phyloP scores from a whole-genome alignment of 2,329 filamentous ascomycete genomes.

The Paracoccidioides lutzii region DNA sequence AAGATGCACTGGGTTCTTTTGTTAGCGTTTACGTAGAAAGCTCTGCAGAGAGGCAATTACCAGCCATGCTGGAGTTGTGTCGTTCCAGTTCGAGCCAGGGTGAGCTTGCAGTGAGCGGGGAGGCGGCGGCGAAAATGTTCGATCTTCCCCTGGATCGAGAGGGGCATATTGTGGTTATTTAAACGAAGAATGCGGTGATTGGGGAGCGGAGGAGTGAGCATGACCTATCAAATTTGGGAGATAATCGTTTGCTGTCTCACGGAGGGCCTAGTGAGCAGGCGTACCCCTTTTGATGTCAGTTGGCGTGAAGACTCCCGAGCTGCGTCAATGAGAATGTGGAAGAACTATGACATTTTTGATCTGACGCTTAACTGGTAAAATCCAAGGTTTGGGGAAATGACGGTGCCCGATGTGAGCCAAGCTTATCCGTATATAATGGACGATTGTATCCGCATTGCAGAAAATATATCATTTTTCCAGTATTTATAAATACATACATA shows the following conservation, averaged over 20 bases:
- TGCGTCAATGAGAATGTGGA: not conserved
- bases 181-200: not conserved
- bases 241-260: not conserved
- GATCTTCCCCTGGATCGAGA: not conserved
- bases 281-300: not conserved
- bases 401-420: not conserved
- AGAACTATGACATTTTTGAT: not conserved
- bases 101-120: too few relatives aligned
- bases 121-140: not conserved
- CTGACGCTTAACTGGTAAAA: not conserved
- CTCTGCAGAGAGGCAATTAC: too few relatives aligned
- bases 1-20: too few relatives aligned
- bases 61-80: too few relatives aligned
- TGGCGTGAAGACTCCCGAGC: too few relatives aligned
- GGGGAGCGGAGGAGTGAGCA: not conserved
- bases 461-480: not conserved
- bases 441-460: not conserved
- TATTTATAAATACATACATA: not conserved
- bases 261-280: not conserved
- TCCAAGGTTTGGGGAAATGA: not conserved
- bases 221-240: not conserved
- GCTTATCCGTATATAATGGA: not conserved
- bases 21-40: too few relatives aligned
- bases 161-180: not conserved
- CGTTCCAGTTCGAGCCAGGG: too few relatives aligned